Evolutionary conservation across 2,329 filamentous ascomycete species (phyloP).

Genomic region (Calonectria hawksworthii): DNA sequence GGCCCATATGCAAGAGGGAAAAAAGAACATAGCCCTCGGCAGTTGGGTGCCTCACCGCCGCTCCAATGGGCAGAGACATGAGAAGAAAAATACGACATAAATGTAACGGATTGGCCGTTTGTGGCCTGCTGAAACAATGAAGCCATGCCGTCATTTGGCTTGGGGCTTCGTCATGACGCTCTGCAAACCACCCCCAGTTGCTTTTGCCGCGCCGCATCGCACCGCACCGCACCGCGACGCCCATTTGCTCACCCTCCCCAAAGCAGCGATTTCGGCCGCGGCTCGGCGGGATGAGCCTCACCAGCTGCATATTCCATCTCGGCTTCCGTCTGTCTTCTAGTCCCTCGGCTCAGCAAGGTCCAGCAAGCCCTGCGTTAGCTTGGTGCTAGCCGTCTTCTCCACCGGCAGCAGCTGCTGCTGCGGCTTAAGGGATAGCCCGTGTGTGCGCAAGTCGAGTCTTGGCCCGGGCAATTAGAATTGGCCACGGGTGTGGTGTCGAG

Average conservation of each 20-base stretch:
- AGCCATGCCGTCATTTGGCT: constrained; percentile 9
- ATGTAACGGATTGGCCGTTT: constrained; percentile 5
- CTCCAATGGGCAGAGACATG: neutral
- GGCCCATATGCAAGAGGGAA: neutral
- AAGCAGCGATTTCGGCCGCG: constrained; percentile 14
- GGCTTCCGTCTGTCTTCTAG: constrained; percentile 33
- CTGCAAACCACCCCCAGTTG: neutral
- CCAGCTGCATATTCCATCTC: constrained; percentile 28
- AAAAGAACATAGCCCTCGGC: neutral
- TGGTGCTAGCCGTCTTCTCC: constrained; percentile 23
- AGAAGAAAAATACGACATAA: neutral
- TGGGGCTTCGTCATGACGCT: neutral
- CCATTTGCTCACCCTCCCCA: neutral
- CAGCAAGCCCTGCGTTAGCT: constrained; percentile 28
- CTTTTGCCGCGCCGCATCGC: neutral
- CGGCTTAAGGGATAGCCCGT: neutral
- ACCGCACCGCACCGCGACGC: neutral
- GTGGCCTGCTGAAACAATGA: constrained; percentile 7
- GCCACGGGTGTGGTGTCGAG: neutral
- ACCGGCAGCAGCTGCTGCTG: neutral
- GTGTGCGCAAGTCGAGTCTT: neutral
- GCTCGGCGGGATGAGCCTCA: constrained; percentile 26
- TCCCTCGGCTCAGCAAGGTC: constrained; percentile 32
- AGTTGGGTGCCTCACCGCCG: neutral
- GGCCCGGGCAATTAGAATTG: neutral